Base-by-base conservation (phyloP, 176 grass and related monocot species). In the Musa beccarii region DNA sequence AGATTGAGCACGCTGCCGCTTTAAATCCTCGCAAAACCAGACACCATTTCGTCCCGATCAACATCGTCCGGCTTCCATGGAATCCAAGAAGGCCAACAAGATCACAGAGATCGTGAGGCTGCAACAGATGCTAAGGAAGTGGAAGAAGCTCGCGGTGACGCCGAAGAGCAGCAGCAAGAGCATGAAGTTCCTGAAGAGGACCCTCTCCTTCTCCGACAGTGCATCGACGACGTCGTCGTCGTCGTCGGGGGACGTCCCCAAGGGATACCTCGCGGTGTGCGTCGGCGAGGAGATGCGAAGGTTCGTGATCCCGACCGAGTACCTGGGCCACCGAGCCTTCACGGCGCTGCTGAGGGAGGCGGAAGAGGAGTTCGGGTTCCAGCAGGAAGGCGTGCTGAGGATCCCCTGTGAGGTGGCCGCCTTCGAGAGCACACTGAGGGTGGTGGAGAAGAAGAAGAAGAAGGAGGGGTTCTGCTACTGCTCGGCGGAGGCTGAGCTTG, bases 361-460 rank as follows among this genome's bases (percentile, higher is more conserved):
- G 69, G 69, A 72, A 19, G 69, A 72, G 51, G 69, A 72, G 69
- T 72, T 72, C 50, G 69, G 69, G 19, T 72, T 72, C 50, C 24
- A 24, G 50, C 69, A 72, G 69, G 69, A 72, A 52, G 69, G 69
- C 8, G 69, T 72, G 43, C 69, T 72, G 19, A n/a, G 69, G 50
- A 52, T 72, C 19, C 69, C 69, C 16, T 53, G 69, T n/a, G 69
- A 72, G 49, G 69, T 72, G 50, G 16, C 50, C 8, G 69, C 15
- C 3, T 72, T 72, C 43, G 69, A 72, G 69, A 52, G 69, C 10
- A 22, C 53, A 5, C n/a, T 72, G 16, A 23, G 22, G 51, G 16
- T 13, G 17, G n/a, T 72, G 50, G 50, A 72, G 69, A 72, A 72
- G 67, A 69, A 51, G 15, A n/a, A 6, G 15, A 54, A 54, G 12